These are phyloP conservation scores for Jamesozyma spencerorum DNA, from an alignment of 805 yeast species.

Conservation along the genomic window DNA sequence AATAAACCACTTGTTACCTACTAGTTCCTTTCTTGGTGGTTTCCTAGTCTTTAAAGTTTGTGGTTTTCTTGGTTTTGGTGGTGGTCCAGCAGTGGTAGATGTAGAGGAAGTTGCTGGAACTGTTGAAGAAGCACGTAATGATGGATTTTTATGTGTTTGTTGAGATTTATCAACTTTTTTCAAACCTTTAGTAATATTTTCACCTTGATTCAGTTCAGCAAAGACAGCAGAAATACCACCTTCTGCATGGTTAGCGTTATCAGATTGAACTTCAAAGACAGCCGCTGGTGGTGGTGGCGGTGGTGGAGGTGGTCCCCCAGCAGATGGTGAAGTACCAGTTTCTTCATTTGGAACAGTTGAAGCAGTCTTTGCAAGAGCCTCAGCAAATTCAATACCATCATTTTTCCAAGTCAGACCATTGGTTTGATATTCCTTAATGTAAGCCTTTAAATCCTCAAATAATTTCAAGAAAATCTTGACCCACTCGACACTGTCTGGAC, in stretches of 20 bases:
- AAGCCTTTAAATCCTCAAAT: slow-evolving; percentile 60
- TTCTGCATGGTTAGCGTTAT: slow-evolving; percentile 18
- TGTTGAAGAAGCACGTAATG: slow-evolving; percentile 50
- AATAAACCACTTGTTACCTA: slow-evolving; percentile 83
- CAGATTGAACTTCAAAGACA: slow-evolving; percentile 40
- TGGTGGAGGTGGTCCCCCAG: slow-evolving; percentile 70
- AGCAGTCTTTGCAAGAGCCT: slow-evolving; percentile 23
- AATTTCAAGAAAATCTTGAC: slow-evolving; percentile 54
- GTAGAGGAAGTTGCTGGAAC: slow-evolving; percentile 33
- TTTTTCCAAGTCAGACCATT: slow-evolving; percentile 79
- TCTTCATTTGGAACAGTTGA: slow-evolving; percentile 31
- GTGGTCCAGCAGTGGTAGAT: slow-evolving; percentile 33
- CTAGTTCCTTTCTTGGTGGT: slow-evolving; percentile 60
- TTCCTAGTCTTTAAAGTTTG: slow-evolving; percentile 42
- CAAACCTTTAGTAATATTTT: slow-evolving; percentile 69
- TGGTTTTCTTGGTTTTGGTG: slow-evolving; percentile 82
- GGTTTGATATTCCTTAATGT: slow-evolving; percentile 68
- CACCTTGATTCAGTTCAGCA: slow-evolving; percentile 83
- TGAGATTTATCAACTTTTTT: slow-evolving; percentile 89
- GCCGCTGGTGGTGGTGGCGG: slow-evolving; percentile 87
- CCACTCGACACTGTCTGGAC: slow-evolving; percentile 70
- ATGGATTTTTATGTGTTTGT: slow-evolving; percentile 90
- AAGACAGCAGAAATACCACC: slow-evolving; percentile 82
- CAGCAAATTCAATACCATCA: slow-evolving; percentile 51
- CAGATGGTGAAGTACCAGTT: slow-evolving; percentile 27